Evolutionary conservation across 345 rosid species (phyloP), one percentile per base, ranked within the genome.

Genomic region (Chamaenerion angustifolium): DNA sequence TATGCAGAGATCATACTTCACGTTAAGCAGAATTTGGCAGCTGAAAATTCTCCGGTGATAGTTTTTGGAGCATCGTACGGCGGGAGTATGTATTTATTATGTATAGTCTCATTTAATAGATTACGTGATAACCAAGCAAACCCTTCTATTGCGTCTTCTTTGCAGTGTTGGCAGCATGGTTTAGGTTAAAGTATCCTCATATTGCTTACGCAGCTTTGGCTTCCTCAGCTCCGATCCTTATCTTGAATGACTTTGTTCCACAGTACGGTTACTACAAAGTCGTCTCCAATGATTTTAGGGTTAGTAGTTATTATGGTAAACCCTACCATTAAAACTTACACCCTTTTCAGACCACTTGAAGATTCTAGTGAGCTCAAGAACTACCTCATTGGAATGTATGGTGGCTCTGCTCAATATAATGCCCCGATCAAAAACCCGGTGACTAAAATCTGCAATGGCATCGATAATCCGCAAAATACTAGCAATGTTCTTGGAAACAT

Each of bases 21-120:
- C 48, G 8, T 66, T 3, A 69, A 73, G 70, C 25, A 69, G 52
- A 49, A 45, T 13, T 56, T 60, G 23, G 4, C 21, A 0, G 64
- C 72, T 0, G 1, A 55, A 11, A 43, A 52, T 8, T 73, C 75
- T 16, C 78, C 75, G 0, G 56, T 66, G 12, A 69, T 73, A 4
- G 78, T 69, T 42, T 12, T 64, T 7, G 75, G 75, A 48, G 78
- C 72, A 60, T 73, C 75, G 8, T 73, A 73, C 9, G 78, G 78
- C 11, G 72, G 75, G 58, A 69, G 78, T 73, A 64, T 54, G 69
- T 37, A 14, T n/a, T n/a, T n/a, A n/a, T n/a, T 14, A 15, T 3
- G 10, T 42, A 17, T 1, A 1, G 44, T 17, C 16, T 21, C 14
- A 37, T 3, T 16, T 0, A 15, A 11, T 16, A n/a, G 12, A 16